Percentiles rank a stretch among this genome's conserved stretches.
phyloP scores from a whole-genome alignment of 2,329 filamentous ascomycete species.

The Sporothrix pseudoabietina region DNA sequence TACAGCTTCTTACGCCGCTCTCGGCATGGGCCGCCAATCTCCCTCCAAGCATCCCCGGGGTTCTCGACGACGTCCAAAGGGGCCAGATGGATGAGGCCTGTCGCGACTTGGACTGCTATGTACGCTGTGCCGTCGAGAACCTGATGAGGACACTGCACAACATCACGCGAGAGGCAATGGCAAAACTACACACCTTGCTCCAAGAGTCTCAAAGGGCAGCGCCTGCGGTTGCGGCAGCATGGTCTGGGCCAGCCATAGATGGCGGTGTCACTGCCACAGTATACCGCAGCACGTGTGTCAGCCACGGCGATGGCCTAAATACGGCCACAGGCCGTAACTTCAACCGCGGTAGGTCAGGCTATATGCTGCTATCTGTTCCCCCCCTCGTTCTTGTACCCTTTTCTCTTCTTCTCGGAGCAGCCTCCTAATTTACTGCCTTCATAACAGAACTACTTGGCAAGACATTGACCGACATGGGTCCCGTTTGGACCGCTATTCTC shows the following conservation, averaged over 20 bases:
- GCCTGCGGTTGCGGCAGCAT: background rate
- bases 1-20: background rate
- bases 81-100: background rate
- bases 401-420: background rate
- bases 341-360: background rate
- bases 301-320: background rate
- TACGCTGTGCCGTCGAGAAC: background rate
- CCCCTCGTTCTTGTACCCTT: background rate
- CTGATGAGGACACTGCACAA: background rate
- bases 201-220: background rate
- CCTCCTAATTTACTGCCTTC: background rate
- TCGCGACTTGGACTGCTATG: background rate
- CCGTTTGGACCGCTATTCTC: background rate
- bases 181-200: background rate
- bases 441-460: background rate
- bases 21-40: background rate
- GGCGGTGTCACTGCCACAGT: constrained; percentile 4
- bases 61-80: background rate
- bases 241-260: background rate
- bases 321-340: background rate
- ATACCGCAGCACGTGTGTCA: constrained; percentile 4
- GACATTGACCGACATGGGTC: background rate
- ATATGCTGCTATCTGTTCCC: too few relatives aligned
- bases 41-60: too few relatives aligned
- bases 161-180: background rate